phyloP scores from a whole-genome alignment of 352 stramenopile genomes.

The Phytophthora sp. region DNA sequence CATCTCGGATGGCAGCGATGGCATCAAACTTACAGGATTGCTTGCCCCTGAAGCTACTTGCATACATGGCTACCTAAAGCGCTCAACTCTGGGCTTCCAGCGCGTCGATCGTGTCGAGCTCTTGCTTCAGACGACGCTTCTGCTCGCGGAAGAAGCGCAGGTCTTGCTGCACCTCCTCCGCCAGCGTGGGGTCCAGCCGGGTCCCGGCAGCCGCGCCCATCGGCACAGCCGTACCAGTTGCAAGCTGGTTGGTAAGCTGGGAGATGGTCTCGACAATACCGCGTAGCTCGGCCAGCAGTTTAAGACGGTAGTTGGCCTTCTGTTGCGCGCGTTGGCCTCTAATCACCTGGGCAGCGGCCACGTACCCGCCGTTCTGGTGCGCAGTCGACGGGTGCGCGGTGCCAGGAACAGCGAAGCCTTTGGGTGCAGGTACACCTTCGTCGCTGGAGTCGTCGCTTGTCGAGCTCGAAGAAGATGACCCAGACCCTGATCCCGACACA shows the following conservation, averaged over 20 bases:
- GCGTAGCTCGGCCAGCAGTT: conserved; percentile 31
- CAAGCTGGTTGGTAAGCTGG: conserved; percentile 29
- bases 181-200: conserved; percentile 28
- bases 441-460: conserved; percentile 21
- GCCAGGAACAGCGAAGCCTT: background rate
- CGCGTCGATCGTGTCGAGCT: conserved; percentile 25
- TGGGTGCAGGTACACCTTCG: conserved; percentile 12
- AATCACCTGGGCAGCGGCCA: background rate
- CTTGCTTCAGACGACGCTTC: conserved; percentile 29
- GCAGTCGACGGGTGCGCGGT: background rate
- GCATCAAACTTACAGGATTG: too few species aligned
- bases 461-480: conserved; percentile 20
- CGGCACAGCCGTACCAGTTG: conserved; percentile 6
- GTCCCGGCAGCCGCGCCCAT: conserved; percentile 23
- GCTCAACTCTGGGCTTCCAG: conserved; percentile 12
- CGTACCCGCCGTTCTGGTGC: conserved; percentile 14
- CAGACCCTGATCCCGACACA: conserved; percentile 8
- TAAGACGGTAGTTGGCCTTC: conserved; percentile 35
- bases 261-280: conserved; percentile 40
- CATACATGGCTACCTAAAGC: background rate
- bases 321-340: conserved; percentile 8
- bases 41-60: too few species aligned
- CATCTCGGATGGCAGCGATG: conserved; percentile 5
- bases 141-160: conserved; percentile 37
- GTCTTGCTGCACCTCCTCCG: conserved; percentile 36